Evolutionary conservation across 2,329 filamentous ascomycete species (phyloP).

Genomic region (Didymella pomorum): DNA sequence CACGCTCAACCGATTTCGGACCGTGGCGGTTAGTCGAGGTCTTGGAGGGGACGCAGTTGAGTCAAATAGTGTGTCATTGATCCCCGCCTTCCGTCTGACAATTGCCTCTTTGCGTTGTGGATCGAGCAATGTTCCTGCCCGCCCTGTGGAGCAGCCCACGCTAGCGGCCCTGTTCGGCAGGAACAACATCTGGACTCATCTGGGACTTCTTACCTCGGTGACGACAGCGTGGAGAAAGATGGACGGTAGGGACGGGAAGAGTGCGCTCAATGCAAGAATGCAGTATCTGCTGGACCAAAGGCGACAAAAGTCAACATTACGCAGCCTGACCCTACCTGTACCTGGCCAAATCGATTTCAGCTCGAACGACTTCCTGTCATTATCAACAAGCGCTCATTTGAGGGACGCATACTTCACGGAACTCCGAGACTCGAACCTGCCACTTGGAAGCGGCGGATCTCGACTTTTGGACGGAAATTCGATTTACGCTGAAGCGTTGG

Average conservation of each 20-base stretch:
- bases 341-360: constrained; percentile 64
- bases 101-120: constrained; percentile 12
- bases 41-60: constrained; percentile 6
- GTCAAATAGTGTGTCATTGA: constrained; percentile 17
- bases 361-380: constrained; percentile 71
- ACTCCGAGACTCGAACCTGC: constrained; percentile 49
- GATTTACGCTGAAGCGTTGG: constrained; percentile 65
- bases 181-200: constrained; percentile 14
- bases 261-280: constrained; percentile 36
- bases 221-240: constrained; percentile 18
- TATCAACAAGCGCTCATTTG: constrained; percentile 59
- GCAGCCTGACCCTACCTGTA: constrained; percentile 38
- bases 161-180: constrained; percentile 8
- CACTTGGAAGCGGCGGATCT: constrained; percentile 66
- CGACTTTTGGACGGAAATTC: constrained; percentile 73
- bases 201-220: constrained; percentile 3
- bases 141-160: constrained; percentile 9
- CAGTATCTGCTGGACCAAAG: constrained; percentile 51
- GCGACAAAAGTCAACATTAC: constrained; percentile 46
- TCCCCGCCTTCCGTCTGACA: constrained; percentile 8
- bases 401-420: constrained; percentile 59
- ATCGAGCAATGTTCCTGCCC: not conserved
- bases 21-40: constrained; percentile 24
- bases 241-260: constrained; percentile 5
- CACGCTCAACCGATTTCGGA: constrained; percentile 21